phyloP scores from a whole-genome alignment of 108 stramenopile genomes.

The Fistulifera pelliculosa region DNA sequence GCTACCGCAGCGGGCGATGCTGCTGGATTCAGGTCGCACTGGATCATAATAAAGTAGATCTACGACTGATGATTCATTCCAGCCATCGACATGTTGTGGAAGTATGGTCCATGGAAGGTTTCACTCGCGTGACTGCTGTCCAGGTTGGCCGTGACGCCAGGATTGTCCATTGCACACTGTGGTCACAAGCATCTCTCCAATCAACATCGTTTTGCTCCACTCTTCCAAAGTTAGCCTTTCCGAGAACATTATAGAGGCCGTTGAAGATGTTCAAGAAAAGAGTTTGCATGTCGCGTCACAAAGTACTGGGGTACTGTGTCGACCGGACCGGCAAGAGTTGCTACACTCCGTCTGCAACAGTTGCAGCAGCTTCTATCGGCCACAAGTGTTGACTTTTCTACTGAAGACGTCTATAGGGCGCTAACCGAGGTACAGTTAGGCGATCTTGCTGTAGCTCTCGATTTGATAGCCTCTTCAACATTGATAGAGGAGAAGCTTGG shows the following conservation, averaged over 20 bases:
- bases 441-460: constrained; percentile 57
- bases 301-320: background rate
- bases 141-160: constrained; percentile 37
- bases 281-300: background rate
- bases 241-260: constrained; percentile 25
- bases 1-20: constrained; percentile 66
- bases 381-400: constrained; percentile 40
- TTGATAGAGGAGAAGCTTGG: constrained; percentile 54
- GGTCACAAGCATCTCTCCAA: no score
- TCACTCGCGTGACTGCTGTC: constrained; percentile 37
- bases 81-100: constrained; percentile 58
- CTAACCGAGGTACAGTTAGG: constrained; percentile 49
- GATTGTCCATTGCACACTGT: constrained; percentile 18
- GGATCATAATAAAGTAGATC: constrained; percentile 7
- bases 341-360: constrained; percentile 47
- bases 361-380: constrained; percentile 65
- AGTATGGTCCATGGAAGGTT: constrained; percentile 51
- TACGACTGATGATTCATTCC: constrained; percentile 68
- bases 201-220: constrained; percentile 7
- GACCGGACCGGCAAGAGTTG: constrained; percentile 12
- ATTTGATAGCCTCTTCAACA: constrained; percentile 47
- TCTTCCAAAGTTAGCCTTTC: constrained; percentile 26
- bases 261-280: constrained; percentile 1
- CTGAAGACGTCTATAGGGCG: constrained; percentile 49
- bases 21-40: constrained; percentile 39